Conservation (phyloP, 768 basidiomycete species). For the Mrakia hoshinonis region DNA sequence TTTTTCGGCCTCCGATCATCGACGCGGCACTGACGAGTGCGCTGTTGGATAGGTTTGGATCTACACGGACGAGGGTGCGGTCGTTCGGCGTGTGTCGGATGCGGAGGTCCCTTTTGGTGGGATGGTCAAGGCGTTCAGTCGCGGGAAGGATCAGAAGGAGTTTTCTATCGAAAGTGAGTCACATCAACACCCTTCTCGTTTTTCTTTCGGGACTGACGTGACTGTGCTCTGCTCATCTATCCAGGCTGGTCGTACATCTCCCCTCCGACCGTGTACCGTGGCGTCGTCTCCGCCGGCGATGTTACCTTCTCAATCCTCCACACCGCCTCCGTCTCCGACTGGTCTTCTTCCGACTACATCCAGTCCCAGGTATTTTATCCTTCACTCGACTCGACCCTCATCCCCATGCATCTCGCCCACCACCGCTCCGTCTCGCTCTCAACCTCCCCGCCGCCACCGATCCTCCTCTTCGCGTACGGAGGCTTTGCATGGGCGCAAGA, state of each 20-base stretch:
- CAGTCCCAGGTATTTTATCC: slow-evolving; percentile 29
- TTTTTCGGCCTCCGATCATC: not conserved
- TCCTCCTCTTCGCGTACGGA: slow-evolving; percentile 24
- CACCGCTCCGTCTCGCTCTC: slow-evolving; percentile 13
- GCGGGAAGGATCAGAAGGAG: slow-evolving; percentile 5
- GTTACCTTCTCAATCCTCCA: slow-evolving; percentile 17
- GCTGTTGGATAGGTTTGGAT: slow-evolving; percentile 15
- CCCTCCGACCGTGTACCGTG: slow-evolving; percentile 22
- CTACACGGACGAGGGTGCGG: slow-evolving; percentile 16
- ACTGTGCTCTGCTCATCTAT: no score
- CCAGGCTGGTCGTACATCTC: slow-evolving; percentile 21
- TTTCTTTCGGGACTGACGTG: no score
- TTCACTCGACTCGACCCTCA: not conserved
- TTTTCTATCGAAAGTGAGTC: slow-evolving; percentile 21
- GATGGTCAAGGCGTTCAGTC: slow-evolving; percentile 7
- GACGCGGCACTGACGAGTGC: not conserved
- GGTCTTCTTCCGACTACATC: slow-evolving; percentile 6
- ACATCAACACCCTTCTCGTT: not conserved
- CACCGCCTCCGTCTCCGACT: slow-evolving; percentile 8
- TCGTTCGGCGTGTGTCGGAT: slow-evolving; percentile 17
- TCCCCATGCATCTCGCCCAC: not conserved
- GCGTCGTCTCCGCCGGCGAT: slow-evolving; percentile 21
- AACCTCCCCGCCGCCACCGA: slow-evolving; percentile 8
- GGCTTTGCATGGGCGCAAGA: slow-evolving; percentile 27
- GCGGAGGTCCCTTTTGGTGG: slow-evolving; percentile 15